Conservation (phyloP, 106 monocot genomes). For the Acanthochlamys bracteata region DNA sequence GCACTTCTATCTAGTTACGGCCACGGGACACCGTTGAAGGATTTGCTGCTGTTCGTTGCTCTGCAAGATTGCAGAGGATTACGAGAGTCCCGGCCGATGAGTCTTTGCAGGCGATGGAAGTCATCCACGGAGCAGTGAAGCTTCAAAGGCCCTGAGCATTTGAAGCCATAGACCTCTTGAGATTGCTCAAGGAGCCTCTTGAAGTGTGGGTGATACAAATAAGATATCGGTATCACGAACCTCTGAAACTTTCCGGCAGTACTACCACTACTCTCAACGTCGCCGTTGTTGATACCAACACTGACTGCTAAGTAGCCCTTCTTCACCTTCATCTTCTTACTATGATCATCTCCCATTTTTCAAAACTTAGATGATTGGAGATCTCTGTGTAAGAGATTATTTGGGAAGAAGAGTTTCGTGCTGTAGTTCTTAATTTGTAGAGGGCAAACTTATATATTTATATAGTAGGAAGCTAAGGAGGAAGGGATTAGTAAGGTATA, state of each 20-base stretch:
- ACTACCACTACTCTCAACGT: background rate
- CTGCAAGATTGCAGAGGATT: background rate
- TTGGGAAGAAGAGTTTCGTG: no score
- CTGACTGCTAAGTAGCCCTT: conserved; percentile 16
- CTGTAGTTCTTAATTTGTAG: no score
- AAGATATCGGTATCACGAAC: conserved; percentile 22
- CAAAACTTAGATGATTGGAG: no score
- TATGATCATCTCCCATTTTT: background rate
- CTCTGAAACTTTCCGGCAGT: background rate
- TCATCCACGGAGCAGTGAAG: conserved; percentile 23
- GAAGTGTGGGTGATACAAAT: conserved; percentile 20
- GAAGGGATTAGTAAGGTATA: no score
- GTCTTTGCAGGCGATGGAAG: conserved; percentile 13
- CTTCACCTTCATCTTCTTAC: conserved; percentile 19
- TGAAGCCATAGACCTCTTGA: conserved; percentile 14
- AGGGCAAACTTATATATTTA: no score
- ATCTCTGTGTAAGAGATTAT: no score
- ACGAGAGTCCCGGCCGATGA: conserved; percentile 4
- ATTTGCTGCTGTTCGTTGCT: background rate
- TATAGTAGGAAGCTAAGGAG: no score
- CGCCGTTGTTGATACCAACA: conserved; percentile 12
- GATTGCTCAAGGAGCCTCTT: conserved; percentile 13
- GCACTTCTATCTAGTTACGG: background rate
- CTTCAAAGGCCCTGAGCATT: conserved; percentile 11
- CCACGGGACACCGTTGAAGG: background rate